phyloP scores from a whole-genome alignment of 306 rosid species.

The Castanospermum australe region DNA sequence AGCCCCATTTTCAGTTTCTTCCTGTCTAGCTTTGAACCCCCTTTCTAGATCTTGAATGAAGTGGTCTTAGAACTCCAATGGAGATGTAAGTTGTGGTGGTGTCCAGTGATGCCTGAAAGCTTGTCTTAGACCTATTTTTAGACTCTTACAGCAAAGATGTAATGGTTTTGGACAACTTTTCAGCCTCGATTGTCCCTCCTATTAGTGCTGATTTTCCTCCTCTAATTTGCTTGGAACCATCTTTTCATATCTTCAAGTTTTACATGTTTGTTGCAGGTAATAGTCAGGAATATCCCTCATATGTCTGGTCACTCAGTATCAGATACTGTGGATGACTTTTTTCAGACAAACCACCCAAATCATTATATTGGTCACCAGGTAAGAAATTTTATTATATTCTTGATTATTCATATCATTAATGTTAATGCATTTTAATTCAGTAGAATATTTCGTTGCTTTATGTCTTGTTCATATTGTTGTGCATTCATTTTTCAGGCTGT shows the following conservation, averaged over 20 bases:
- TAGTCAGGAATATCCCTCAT: slow-evolving; percentile 75
- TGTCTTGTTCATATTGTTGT: neutral
- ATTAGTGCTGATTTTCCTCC: neutral
- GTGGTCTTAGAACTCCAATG: neutral
- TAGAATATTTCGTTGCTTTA: neutral
- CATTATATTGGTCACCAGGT: slow-evolving; percentile 97
- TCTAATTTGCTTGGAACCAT: neutral
- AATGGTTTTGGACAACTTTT: neutral
- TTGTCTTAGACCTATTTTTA: neutral
- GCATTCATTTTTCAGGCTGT: slow-evolving; percentile 67
- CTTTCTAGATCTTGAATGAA: neutral
- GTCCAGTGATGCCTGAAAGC: neutral
- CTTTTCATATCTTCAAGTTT: slow-evolving; percentile 10
- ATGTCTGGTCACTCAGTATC: slow-evolving; percentile 62
- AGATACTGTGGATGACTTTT: slow-evolving; percentile 71
- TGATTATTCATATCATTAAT: neutral
- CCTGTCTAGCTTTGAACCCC: neutral
- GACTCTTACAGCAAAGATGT: neutral
- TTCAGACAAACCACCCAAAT: slow-evolving; percentile 77
- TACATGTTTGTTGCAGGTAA: slow-evolving; percentile 63
- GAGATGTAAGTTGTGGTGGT: neutral
- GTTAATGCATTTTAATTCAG: neutral
- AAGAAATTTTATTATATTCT: slow-evolving; percentile 3
- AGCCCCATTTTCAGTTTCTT: neutral
- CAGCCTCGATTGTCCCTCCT: neutral